A percentile compares a stretch with the other conserved stretches of the same genome.
Conservation (phyloP, 1,139 yeast species). For the Scheffersomyces quercinus region DNA sequence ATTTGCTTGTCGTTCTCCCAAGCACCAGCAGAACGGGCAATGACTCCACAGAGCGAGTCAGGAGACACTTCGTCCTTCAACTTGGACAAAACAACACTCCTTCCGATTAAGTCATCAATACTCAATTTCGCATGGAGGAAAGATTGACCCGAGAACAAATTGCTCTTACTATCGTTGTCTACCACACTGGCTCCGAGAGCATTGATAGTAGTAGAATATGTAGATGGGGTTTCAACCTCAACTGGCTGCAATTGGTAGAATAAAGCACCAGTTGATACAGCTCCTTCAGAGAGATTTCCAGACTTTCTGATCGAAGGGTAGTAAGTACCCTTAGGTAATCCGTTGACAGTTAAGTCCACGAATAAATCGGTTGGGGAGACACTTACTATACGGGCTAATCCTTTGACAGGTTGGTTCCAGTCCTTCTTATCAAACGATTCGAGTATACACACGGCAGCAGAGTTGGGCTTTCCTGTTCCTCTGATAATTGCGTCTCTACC, state of each 20-base stretch:
- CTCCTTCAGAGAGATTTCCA: conserved; percentile 80
- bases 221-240: conserved; percentile 35
- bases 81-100: conserved; percentile 67
- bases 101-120: conserved; percentile 71
- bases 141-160: conserved; percentile 57
- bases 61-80: conserved; percentile 36
- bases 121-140: conserved; percentile 60
- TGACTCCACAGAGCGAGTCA: conserved; percentile 73
- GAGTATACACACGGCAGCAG: conserved; percentile 89
- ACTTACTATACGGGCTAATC: conserved; percentile 84
- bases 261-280: conserved; percentile 62
- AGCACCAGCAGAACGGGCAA: conserved; percentile 94
- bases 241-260: conserved; percentile 50
- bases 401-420: conserved; percentile 65
- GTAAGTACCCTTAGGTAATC: conserved; percentile 63
- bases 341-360: conserved; percentile 78
- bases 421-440: conserved; percentile 65
- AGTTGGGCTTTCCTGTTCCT: conserved; percentile 85
- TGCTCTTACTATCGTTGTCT: conserved; percentile 10
- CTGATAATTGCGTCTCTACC: conserved; percentile 91
- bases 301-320: conserved; percentile 66
- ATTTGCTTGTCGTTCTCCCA: conserved; percentile 96
- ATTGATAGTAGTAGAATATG: conserved; percentile 32
- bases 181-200: conserved; percentile 39
- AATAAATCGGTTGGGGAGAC: conserved; percentile 51